phyloP scores from a whole-genome alignment of 768 basidiomycete genomes.

The Rossbeevera mucosa region DNA sequence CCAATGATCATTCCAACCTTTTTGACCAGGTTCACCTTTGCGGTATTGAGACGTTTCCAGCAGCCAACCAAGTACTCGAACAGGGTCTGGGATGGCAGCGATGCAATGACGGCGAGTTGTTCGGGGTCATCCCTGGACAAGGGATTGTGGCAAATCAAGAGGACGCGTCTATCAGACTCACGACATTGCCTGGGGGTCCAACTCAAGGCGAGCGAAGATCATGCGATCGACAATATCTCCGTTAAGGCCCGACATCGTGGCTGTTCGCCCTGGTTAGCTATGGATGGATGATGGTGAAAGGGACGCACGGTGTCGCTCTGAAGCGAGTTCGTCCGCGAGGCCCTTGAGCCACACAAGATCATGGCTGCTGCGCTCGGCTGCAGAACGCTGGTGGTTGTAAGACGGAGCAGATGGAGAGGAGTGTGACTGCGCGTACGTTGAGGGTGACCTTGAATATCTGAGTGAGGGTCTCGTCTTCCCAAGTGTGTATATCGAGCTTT shows the following conservation, averaged over 20 bases:
- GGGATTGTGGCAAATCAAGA: background rate
- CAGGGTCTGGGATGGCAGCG: conserved; percentile 68
- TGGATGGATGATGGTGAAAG: background rate
- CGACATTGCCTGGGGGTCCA: conserved; percentile 71
- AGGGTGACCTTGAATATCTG: conserved; percentile 75
- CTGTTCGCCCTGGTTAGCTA: conserved; percentile 7
- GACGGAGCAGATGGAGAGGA: background rate
- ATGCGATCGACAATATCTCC: conserved; percentile 69
- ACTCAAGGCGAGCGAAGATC: conserved; percentile 78
- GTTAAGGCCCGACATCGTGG: conserved; percentile 42
- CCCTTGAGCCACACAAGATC: conserved; percentile 80
- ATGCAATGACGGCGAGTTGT: conserved; percentile 66
- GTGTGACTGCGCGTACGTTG: conserved; percentile 46
- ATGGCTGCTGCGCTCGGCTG: conserved; percentile 58
- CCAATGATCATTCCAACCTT: conserved; percentile 41
- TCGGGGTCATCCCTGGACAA: conserved; percentile 64
- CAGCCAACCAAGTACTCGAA: conserved; percentile 89
- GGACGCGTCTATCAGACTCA: conserved; percentile 34
- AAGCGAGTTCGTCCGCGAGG: conserved; percentile 60
- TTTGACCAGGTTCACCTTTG: conserved; percentile 51
- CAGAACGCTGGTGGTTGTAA: conserved; percentile 41
- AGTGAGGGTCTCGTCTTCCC: conserved; percentile 72
- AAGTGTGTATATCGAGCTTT: conserved; percentile 53
- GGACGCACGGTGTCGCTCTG: conserved; percentile 48
- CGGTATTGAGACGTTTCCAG: conserved; percentile 81